Conservation (phyloP, 352 stramenopile genomes). For the Phytophthora sp. region DNA sequence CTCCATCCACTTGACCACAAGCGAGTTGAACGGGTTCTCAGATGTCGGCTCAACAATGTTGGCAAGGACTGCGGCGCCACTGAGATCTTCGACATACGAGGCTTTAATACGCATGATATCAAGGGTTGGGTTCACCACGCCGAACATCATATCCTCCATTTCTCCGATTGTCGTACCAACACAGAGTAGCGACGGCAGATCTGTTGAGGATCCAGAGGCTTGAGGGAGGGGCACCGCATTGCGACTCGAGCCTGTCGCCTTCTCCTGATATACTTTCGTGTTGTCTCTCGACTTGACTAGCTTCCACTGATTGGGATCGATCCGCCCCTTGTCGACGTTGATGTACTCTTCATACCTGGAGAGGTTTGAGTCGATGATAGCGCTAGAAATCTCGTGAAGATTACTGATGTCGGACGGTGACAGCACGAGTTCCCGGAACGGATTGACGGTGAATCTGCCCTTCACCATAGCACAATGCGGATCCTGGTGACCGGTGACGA, state of each 20-base stretch:
- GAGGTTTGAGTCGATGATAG: conserved; percentile 36
- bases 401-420: conserved; percentile 26
- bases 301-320: conserved; percentile 36
- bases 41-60: conserved; percentile 28
- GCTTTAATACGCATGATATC: conserved; percentile 45
- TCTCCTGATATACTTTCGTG: conserved; percentile 29
- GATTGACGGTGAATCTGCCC: conserved; percentile 43
- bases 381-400: conserved; percentile 32
- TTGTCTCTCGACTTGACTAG: conserved; percentile 38
- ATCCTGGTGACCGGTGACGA: not conserved
- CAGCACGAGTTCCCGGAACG: conserved; percentile 36
- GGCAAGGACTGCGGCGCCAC: conserved; percentile 31
- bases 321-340: conserved; percentile 17
- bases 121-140: conserved; percentile 29
- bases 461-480: conserved; percentile 32
- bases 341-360: conserved; percentile 38
- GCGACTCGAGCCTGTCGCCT: not conserved
- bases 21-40: conserved; percentile 29
- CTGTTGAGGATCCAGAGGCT: conserved; percentile 8
- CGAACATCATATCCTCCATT: conserved; percentile 47
- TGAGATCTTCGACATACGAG: conserved; percentile 32
- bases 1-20: conserved; percentile 45
- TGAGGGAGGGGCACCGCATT: conserved; percentile 18
- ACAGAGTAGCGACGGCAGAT: conserved; percentile 37
- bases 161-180: conserved; percentile 42